Conservation (phyloP, 768 basidiomycete species). For the Boletellus ananiceps region DNA sequence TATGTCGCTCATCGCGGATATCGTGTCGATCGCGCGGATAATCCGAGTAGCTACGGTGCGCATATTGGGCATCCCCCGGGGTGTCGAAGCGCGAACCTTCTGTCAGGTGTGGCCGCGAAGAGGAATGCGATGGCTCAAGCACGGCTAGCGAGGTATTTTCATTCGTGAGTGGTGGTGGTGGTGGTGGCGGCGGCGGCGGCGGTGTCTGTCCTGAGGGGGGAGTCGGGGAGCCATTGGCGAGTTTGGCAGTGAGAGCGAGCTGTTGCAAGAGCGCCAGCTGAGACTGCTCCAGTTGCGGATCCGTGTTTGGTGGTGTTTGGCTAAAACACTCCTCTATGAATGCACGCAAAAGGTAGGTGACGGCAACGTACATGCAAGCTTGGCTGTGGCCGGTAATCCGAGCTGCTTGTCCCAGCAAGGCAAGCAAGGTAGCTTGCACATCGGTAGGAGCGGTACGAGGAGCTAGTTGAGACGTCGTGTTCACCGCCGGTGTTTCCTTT, state of each 20-base stretch:
- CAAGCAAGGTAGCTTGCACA: conserved; percentile 65
- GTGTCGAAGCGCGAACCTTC: conserved; percentile 26
- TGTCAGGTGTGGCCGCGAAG: not conserved
- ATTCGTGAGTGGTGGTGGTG: conserved; percentile 24
- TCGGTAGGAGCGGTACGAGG: conserved; percentile 22
- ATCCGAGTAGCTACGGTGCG: conserved; percentile 29
- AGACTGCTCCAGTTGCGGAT: conserved; percentile 43
- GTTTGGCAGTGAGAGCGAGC: conserved; percentile 58
- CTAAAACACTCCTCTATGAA: conserved; percentile 30
- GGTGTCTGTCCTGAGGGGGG: conserved; percentile 25
- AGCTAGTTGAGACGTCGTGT: conserved; percentile 25
- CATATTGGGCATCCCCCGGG: conserved; percentile 39
- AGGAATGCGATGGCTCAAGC: conserved; percentile 22
- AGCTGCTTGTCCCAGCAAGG: conserved; percentile 65
- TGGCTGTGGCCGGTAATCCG: conserved; percentile 36
- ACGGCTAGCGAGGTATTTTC: not conserved
- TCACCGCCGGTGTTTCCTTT: conserved; percentile 24
- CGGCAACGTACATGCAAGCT: conserved; percentile 34
- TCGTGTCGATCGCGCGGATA: conserved; percentile 44
- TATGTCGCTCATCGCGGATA: conserved; percentile 47
- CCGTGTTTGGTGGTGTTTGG: conserved; percentile 60
- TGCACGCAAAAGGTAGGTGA: not conserved
- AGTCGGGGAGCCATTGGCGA: conserved; percentile 29
- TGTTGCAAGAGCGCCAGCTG: conserved; percentile 76
- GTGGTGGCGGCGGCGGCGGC: conserved; percentile 19